phyloP scores from a whole-genome alignment of 495 filamentous ascomycete genomes.

The Hypoxylon fragiforme region DNA sequence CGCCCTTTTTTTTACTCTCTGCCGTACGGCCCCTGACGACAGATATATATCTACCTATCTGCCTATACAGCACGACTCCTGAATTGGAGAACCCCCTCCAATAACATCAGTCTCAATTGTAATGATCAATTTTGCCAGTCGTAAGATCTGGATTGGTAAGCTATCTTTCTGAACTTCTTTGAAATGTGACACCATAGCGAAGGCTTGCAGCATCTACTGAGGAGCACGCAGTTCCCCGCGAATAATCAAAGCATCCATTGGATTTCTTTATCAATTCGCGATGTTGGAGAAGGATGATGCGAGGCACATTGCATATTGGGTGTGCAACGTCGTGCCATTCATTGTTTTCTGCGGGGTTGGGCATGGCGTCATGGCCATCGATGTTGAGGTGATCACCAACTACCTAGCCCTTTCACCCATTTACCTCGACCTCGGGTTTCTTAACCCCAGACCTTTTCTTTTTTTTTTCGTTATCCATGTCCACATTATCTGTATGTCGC shows the following conservation, averaged over 20 bases:
- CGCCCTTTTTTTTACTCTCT: too few species aligned
- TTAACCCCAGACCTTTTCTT: background rate
- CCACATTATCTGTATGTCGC: slow-evolving; percentile 12
- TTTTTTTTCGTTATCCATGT: background rate
- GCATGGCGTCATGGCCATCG: slow-evolving; percentile 28
- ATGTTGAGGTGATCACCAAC: slow-evolving; percentile 29
- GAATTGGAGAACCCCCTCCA: slow-evolving; percentile 9
- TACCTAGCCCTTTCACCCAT: too few species aligned
- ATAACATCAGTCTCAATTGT: too few species aligned
- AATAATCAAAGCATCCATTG: slow-evolving; percentile 26
- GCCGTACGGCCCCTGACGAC: slow-evolving; percentile 1
- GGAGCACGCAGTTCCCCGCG: slow-evolving; percentile 19
- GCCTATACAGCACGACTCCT: background rate
- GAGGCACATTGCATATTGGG: slow-evolving; percentile 7
- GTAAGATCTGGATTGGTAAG: slow-evolving; percentile 20
- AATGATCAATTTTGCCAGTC: too few species aligned
- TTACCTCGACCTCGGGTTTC: slow-evolving; percentile 7
- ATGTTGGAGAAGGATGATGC: slow-evolving; percentile 35
- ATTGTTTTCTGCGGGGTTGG: slow-evolving; percentile 20
- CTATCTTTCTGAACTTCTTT: slow-evolving; percentile 6
- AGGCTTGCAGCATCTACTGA: slow-evolving; percentile 12
- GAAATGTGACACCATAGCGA: background rate
- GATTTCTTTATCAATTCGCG: slow-evolving; percentile 33
- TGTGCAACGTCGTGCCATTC: slow-evolving; percentile 11
- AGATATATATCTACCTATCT: slow-evolving; percentile 28